Evolutionary conservation across 352 stramenopile genomes (phyloP).

Genomic region (Globisporangium barbulae): DNA sequence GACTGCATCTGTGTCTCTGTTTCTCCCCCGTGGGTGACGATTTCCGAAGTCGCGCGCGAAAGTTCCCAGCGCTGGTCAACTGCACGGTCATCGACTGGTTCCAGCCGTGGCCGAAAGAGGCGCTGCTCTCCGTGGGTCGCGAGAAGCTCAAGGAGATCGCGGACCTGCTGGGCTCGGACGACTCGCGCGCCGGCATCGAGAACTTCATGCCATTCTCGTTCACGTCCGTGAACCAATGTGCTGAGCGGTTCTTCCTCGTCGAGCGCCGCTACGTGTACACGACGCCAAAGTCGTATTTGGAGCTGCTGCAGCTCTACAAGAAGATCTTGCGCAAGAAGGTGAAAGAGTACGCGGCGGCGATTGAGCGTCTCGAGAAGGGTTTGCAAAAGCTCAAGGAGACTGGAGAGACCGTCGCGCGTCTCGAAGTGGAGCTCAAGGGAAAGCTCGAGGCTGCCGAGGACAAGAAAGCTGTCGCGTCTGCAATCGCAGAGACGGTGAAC

Average conservation of each 20-base stretch:
- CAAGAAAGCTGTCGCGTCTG: constrained; percentile 93
- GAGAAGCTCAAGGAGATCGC: constrained; percentile 86
- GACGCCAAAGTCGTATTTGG: constrained; percentile 94
- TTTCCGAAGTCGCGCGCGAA: constrained; percentile 91
- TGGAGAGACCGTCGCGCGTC: constrained; percentile 87
- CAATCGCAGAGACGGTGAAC: constrained; percentile 93
- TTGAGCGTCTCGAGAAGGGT: constrained; percentile 91
- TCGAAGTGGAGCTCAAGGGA: constrained; percentile 94
- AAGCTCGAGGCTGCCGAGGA: constrained; percentile 95
- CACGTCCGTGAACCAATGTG: constrained; percentile 90
- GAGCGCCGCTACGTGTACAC: constrained; percentile 94
- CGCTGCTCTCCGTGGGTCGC: constrained; percentile 88
- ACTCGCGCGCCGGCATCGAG: constrained; percentile 86
- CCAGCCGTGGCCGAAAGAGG: constrained; percentile 92
- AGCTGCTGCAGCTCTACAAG: constrained; percentile 94
- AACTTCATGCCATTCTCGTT: constrained; percentile 97
- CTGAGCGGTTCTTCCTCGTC: constrained; percentile 86
- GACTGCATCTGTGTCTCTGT: constrained; percentile 93
- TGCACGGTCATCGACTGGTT: constrained; percentile 97
- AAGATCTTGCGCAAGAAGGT: constrained; percentile 92
- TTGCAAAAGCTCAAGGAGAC: constrained; percentile 93
- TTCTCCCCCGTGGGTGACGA: constrained; percentile 95
- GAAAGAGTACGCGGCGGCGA: constrained; percentile 85
- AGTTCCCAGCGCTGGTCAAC: constrained; percentile 95
- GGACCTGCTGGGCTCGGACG: constrained; percentile 79